A percentile compares a stretch with the other conserved stretches of the same genome.
Conservation (phyloP, 2,329 filamentous ascomycete species). For the Xylaria sp. region DNA sequence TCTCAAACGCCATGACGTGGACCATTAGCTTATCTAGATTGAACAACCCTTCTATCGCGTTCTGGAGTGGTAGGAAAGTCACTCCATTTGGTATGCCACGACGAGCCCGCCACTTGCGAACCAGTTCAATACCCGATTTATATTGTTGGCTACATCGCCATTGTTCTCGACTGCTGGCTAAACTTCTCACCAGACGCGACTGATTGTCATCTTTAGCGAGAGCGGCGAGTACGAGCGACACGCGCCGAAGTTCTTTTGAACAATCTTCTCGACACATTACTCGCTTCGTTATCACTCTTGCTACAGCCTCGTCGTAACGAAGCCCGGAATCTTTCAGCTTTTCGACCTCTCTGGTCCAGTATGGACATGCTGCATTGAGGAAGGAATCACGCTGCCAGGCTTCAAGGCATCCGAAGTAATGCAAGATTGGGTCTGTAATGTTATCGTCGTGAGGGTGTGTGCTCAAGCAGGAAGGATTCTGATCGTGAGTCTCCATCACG, state of each 20-base stretch:
- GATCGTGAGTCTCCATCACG: background rate
- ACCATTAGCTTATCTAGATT: slow-evolving; percentile 15
- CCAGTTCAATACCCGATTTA: slow-evolving; percentile 11
- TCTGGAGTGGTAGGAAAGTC: background rate
- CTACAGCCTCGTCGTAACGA: background rate
- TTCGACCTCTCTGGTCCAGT: slow-evolving; percentile 7
- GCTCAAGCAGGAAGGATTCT: slow-evolving; percentile 14
- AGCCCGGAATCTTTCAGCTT: background rate
- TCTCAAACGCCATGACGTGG: slow-evolving; percentile 24
- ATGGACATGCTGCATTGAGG: slow-evolving; percentile 10
- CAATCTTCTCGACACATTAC: background rate
- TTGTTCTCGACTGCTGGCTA: background rate
- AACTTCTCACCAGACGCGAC: slow-evolving; percentile 4
- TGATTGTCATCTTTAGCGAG: slow-evolving; percentile 1
- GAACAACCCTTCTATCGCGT: background rate
- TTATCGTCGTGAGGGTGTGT: slow-evolving; percentile 24
- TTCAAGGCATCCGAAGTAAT: slow-evolving; percentile 32
- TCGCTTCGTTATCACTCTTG: background rate
- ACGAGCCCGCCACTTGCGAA: slow-evolving; percentile 16
- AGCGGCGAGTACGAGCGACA: slow-evolving; percentile 18
- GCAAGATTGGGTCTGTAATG: slow-evolving; percentile 20
- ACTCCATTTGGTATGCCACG: slow-evolving; percentile 14
- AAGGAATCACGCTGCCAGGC: slow-evolving; percentile 19
- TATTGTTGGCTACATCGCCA: slow-evolving; percentile 21
- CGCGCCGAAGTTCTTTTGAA: slow-evolving; percentile 8